These are phyloP conservation scores for Boletus rubropictus DNA, from an alignment of 768 basidiomycete genomes.

Conservation along the genomic window DNA sequence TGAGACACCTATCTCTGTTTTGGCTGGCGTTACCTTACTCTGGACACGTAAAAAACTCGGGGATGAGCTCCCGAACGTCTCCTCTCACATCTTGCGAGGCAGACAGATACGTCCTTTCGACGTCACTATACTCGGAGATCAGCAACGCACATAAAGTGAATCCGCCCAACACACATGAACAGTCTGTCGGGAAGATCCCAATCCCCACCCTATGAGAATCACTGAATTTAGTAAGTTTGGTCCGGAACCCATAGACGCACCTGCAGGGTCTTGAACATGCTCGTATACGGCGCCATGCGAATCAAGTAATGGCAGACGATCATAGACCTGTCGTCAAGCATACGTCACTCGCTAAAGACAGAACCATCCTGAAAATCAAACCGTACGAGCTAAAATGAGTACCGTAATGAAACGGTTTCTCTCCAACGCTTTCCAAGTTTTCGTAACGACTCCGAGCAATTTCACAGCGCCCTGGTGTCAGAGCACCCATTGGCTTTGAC, in stretches of 20 bases:
- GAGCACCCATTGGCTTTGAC: slow-evolving; percentile 84
- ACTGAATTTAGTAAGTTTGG: not conserved
- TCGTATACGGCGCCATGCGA: slow-evolving; percentile 82
- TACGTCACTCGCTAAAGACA: slow-evolving; percentile 1
- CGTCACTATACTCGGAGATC: slow-evolving; percentile 44
- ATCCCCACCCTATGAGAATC: slow-evolving; percentile 66
- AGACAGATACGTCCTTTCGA: slow-evolving; percentile 77
- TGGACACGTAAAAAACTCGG: slow-evolving; percentile 81
- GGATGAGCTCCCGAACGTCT: slow-evolving; percentile 90
- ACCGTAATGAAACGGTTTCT: slow-evolving; percentile 88
- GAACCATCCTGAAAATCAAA: not conserved
- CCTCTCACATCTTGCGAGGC: slow-evolving; percentile 83
- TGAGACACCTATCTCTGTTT: not conserved
- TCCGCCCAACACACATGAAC: slow-evolving; percentile 49
- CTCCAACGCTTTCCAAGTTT: slow-evolving; percentile 71
- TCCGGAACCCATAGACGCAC: slow-evolving; percentile 24
- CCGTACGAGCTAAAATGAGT: slow-evolving; percentile 82
- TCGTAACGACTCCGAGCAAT: slow-evolving; percentile 71
- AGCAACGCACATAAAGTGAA: not conserved
- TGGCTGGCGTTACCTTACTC: slow-evolving; percentile 43
- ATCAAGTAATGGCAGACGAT: slow-evolving; percentile 94
- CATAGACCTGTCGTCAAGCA: slow-evolving; percentile 53
- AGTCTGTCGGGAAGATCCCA: slow-evolving; percentile 91
- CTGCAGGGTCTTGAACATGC: slow-evolving; percentile 90
- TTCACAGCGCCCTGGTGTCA: slow-evolving; percentile 66